Conservation (phyloP, 1,139 yeast genomes). For the Lodderomyces margitis region DNA sequence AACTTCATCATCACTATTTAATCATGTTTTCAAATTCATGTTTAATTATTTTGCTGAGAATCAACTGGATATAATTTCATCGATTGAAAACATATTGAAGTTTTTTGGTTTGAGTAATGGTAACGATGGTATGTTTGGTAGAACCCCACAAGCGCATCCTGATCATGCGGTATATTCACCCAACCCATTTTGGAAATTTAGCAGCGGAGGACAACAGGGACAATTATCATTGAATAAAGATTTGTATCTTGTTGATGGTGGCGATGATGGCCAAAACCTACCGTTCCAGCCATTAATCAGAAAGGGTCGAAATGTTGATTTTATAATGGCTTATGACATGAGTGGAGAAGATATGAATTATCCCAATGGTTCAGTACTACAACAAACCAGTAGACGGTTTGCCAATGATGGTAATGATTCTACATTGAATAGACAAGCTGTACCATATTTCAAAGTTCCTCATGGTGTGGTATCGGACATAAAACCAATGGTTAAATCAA, state of each 20-base stretch:
- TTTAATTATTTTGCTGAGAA: constrained; percentile 42
- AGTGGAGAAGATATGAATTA: constrained; percentile 37
- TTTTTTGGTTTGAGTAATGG: constrained; percentile 45
- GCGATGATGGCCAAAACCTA: constrained; percentile 45
- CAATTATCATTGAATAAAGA: constrained; percentile 19
- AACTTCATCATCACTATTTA: constrained; percentile 70
- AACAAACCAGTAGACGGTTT: constrained; percentile 21
- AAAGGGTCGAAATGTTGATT: constrained; percentile 29
- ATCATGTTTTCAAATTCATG: constrained; percentile 48
- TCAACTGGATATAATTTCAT: constrained; percentile 36
- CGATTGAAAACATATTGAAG: constrained; percentile 43
- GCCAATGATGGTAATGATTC: constrained; percentile 7
- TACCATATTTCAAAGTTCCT: constrained; percentile 20
- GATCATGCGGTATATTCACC: constrained; percentile 75
- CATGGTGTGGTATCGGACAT: neutral
- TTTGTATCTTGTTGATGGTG: constrained; percentile 42
- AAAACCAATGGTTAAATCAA: constrained; percentile 13
- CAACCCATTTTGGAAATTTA: constrained; percentile 60
- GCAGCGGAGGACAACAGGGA: constrained; percentile 8
- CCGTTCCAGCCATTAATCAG: constrained; percentile 40
- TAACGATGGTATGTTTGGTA: neutral
- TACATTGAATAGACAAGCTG: constrained; percentile 4
- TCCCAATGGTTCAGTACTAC: constrained; percentile 38
- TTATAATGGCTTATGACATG: constrained; percentile 38
- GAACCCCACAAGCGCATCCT: constrained; percentile 38